phyloP scores from a whole-genome alignment of 2,329 filamentous ascomycete species.

The Camillea tinctor region DNA sequence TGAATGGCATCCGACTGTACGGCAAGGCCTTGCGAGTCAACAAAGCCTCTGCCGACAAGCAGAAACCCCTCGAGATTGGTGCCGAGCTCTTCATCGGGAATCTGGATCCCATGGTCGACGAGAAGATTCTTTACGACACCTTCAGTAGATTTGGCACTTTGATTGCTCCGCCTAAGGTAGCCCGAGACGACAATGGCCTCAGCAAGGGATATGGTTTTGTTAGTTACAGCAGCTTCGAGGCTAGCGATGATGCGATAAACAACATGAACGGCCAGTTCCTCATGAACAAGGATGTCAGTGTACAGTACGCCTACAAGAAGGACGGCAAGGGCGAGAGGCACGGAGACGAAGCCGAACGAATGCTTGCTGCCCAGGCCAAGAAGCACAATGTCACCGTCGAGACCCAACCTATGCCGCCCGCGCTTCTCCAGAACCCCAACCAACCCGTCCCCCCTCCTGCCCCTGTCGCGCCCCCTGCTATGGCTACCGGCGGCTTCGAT shows the following conservation, averaged over 20 bases:
- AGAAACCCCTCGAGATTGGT: constrained; percentile 88
- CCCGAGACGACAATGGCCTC: constrained; percentile 81
- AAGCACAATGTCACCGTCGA: constrained; percentile 90
- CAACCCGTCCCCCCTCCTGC: constrained; percentile 27
- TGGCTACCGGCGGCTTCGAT: constrained; percentile 29
- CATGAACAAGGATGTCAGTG: constrained; percentile 93
- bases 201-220: constrained; percentile 97
- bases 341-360: constrained; percentile 88
- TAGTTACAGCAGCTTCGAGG: constrained; percentile 89
- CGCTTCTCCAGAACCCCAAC: constrained; percentile 55
- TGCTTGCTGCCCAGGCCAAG: constrained; percentile 87
- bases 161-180: constrained; percentile 82
- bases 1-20: constrained; percentile 92
- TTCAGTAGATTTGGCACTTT: constrained; percentile 90
- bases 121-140: constrained; percentile 91
- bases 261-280: constrained; percentile 97
- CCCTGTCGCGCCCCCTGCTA: constrained; percentile 23
- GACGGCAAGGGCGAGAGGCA: constrained; percentile 96
- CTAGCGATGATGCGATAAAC: constrained; percentile 83
- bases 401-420: constrained; percentile 71
- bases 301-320: constrained; percentile 99
- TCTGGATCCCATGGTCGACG: constrained; percentile 89
- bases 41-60: constrained; percentile 88
- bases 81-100: constrained; percentile 97
- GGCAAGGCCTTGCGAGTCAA: constrained; percentile 96